These are phyloP conservation scores for Vaccinium myrtillus DNA, from an alignment of 148 eudicot species.

Conservation along the genomic window DNA sequence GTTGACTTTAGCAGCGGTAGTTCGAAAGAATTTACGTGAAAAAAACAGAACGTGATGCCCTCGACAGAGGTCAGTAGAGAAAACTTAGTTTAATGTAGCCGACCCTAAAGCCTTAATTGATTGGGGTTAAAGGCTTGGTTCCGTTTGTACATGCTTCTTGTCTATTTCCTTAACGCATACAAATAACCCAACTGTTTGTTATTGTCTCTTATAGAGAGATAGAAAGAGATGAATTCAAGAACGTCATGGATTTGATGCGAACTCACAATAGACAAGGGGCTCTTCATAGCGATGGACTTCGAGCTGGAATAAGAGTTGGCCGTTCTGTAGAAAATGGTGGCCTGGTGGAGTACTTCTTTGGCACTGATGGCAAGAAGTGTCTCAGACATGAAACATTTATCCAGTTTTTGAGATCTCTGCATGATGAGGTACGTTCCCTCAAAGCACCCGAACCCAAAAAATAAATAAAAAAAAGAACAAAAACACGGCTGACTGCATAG, in stretches of 20 bases:
- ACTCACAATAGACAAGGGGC: constrained; percentile 81
- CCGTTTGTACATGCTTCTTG: background rate
- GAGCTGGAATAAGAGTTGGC: constrained; percentile 63
- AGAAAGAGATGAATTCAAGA: constrained; percentile 69
- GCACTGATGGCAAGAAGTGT: constrained; percentile 51
- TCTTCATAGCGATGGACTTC: constrained; percentile 64
- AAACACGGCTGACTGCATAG: background rate
- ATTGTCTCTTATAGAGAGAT: constrained; percentile 46
- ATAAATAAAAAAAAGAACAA: background rate
- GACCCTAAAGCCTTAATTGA: background rate
- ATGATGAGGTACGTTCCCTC: constrained; percentile 55
- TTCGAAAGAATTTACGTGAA: background rate
- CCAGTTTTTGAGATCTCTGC: constrained; percentile 63
- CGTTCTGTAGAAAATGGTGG: constrained; percentile 75
- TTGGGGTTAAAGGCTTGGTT: background rate
- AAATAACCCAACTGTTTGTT: constrained; percentile 10
- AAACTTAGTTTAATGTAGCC: background rate
- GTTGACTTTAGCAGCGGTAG: background rate
- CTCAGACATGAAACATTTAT: constrained; percentile 71
- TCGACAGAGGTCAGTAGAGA: background rate
- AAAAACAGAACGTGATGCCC: background rate
- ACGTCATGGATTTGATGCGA: constrained; percentile 64
- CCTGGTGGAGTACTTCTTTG: constrained; percentile 75
- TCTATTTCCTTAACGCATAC: background rate
- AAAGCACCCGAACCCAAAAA: constrained; percentile 31